Evolutionary conservation across 73 alveolate genomes (phyloP).

Genomic region (Stentor coeruleus): DNA sequence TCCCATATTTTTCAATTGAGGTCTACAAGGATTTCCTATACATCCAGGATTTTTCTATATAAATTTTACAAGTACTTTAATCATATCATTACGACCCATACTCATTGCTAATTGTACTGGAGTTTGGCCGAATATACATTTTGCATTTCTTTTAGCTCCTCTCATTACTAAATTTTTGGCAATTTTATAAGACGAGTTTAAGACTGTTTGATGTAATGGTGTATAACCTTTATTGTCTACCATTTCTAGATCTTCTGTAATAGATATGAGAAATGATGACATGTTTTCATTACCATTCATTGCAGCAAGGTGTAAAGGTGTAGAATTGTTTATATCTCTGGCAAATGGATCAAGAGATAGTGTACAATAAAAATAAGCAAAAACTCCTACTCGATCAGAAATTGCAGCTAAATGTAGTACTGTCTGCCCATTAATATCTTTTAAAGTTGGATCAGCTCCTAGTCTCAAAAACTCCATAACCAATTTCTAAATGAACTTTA

Average conservation of each 20-base stretch:
- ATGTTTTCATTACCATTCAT: not conserved
- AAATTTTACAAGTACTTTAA: not conserved
- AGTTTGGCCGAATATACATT: not conserved
- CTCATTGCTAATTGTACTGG: slow-evolving; percentile 14
- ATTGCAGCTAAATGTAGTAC: not conserved
- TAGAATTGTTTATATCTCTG: not conserved
- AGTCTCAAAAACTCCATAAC: slow-evolving; percentile 7
- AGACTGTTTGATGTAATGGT: not conserved
- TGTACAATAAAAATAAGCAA: not conserved
- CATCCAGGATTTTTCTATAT: not conserved
- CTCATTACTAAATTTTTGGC: not conserved
- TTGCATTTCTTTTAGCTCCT: slow-evolving; percentile 24
- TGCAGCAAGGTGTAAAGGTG: not conserved
- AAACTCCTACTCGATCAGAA: not conserved
- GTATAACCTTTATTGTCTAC: not conserved
- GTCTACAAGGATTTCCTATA: not conserved
- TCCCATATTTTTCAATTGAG: not conserved
- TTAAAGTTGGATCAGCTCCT: not conserved
- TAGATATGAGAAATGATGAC: not conserved
- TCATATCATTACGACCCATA: not conserved
- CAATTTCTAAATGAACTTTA: not conserved
- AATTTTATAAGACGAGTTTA: not conserved
- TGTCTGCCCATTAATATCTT: not conserved
- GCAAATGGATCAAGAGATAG: too few species aligned
- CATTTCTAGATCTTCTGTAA: not conserved